Conservation (phyloP, 176 grass and related monocot genomes). For the Zoysia japonica region DNA sequence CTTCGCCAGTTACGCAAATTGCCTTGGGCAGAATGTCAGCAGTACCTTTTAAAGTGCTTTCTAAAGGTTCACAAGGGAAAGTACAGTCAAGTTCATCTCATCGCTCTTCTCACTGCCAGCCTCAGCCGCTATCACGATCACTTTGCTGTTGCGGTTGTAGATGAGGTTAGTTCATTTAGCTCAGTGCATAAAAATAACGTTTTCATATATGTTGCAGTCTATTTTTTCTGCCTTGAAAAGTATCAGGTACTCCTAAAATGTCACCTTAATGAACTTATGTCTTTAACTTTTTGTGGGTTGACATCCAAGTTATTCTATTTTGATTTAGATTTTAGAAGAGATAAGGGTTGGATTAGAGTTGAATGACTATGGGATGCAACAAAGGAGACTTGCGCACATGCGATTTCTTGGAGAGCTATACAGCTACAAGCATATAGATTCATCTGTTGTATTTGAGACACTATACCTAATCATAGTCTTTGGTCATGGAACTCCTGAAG, state of each 20-base stretch:
- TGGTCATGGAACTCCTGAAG: constrained; percentile 71
- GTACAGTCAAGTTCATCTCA: constrained; percentile 70
- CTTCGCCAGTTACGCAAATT: constrained; percentile 68
- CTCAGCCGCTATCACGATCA: constrained; percentile 64
- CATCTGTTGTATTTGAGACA: constrained; percentile 80
- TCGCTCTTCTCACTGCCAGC: constrained; percentile 60
- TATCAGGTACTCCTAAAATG: too few species aligned
- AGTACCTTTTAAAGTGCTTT: constrained; percentile 74
- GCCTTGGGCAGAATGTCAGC: constrained; percentile 74
- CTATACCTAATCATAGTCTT: constrained; percentile 60
- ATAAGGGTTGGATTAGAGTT: constrained; percentile 72
- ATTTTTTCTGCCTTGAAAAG: too few species aligned
- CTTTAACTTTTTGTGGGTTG: too few species aligned
- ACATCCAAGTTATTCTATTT: neutral
- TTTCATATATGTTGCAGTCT: too few species aligned
- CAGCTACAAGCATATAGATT: constrained; percentile 70
- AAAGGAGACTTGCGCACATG: constrained; percentile 64
- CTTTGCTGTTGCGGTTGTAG: constrained; percentile 66
- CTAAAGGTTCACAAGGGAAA: constrained; percentile 83
- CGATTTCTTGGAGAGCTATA: constrained; percentile 77
- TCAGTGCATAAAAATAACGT: too few species aligned
- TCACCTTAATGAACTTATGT: too few species aligned
- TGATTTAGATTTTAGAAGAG: constrained; percentile 74
- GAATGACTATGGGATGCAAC: constrained; percentile 55
- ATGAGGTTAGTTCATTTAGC: constrained; percentile 55